A percentile compares a stretch with the other conserved stretches of the same genome.
phyloP scores from a whole-genome alignment of 1,284 basidiomycete genomes.

The Marasmius sp. region DNA sequence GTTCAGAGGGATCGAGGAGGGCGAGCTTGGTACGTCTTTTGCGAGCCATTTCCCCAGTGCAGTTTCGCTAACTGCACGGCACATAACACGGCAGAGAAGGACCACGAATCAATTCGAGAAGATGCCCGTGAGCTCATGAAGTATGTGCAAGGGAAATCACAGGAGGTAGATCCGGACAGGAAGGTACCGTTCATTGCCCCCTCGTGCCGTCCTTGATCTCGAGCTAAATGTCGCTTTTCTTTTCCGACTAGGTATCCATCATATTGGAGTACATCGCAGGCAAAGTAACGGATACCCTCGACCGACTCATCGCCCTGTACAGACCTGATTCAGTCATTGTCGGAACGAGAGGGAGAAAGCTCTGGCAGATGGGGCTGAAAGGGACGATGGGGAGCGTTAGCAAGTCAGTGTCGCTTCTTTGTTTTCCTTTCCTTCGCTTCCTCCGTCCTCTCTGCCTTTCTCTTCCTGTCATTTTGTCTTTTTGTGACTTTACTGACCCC shows the following conservation, averaged over 20 bases:
- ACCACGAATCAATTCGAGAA: slow-evolving; percentile 83
- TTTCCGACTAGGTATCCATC: slow-evolving; percentile 68
- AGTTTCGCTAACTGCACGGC: no score
- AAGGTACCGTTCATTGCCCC: slow-evolving; percentile 52
- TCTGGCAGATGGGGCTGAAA: slow-evolving; percentile 20
- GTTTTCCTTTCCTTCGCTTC: no score
- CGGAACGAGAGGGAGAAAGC: slow-evolving; percentile 77
- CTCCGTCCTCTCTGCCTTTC: slow-evolving; percentile 17
- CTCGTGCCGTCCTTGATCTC: no score
- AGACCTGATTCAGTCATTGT: slow-evolving; percentile 94
- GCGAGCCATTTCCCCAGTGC: no score
- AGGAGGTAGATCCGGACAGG: slow-evolving; percentile 77
- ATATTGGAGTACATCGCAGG: slow-evolving; percentile 95
- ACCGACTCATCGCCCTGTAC: slow-evolving; percentile 92
- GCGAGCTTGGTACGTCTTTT: slow-evolving; percentile 63
- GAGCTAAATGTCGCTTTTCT: background rate
- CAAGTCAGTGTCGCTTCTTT: slow-evolving; percentile 35
- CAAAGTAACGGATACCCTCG: slow-evolving; percentile 84
- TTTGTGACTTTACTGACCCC: background rate
- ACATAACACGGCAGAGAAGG: no score
- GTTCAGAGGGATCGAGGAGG: slow-evolving; percentile 86
- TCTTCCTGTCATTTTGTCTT: no score
- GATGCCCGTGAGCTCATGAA: slow-evolving; percentile 85
- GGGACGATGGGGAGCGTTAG: slow-evolving; percentile 60
- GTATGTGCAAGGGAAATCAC: slow-evolving; percentile 80